Conservation (phyloP, 2,329 filamentous ascomycete genomes). For the Cercospora beticola region DNA sequence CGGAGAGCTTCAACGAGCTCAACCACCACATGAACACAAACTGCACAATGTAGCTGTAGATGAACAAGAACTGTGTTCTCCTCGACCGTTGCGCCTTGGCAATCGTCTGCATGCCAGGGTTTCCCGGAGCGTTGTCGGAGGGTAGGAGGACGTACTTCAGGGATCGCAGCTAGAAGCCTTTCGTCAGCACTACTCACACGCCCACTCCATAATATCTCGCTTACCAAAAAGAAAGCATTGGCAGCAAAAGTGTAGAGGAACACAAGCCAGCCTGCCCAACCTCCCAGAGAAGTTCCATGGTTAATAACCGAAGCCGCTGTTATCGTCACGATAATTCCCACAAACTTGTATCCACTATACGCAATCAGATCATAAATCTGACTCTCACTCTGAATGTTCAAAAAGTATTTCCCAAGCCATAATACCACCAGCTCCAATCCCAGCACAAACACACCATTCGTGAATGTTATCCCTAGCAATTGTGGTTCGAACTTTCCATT, state of each 20-base stretch:
- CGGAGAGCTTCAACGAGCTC: conserved; percentile 48
- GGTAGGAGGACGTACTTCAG: conserved; percentile 94
- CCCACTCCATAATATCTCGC: conserved; percentile 34
- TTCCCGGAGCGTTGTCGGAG: conserved; percentile 66
- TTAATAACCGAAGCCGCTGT: conserved; percentile 75
- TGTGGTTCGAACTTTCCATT: conserved; percentile 92
- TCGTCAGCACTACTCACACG: conserved; percentile 13
- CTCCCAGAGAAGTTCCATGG: conserved; percentile 75
- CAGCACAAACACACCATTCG: conserved; percentile 78
- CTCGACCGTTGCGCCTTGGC: conserved; percentile 82
- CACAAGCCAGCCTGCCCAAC: conserved; percentile 83
- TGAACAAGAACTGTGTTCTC: conserved; percentile 86
- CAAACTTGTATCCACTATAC: conserved; percentile 98
- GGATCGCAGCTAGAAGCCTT: conserved; percentile 70
- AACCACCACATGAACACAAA: conserved; percentile 90
- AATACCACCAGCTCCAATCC: conserved; percentile 84
- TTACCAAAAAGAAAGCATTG: conserved; percentile 91
- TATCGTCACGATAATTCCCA: conserved; percentile 89
- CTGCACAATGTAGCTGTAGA: conserved; percentile 93
- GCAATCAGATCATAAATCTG: conserved; percentile 92
- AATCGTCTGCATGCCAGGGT: conserved; percentile 68
- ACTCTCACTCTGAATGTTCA: conserved; percentile 90
- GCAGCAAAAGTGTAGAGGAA: conserved; percentile 91
- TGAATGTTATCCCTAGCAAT: conserved; percentile 84
- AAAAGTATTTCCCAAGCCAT: conserved; percentile 88